A percentile compares a stretch with the other conserved stretches of the same genome.
Conservation (phyloP, 441 rosid species). For the Populus hybrid region DNA sequence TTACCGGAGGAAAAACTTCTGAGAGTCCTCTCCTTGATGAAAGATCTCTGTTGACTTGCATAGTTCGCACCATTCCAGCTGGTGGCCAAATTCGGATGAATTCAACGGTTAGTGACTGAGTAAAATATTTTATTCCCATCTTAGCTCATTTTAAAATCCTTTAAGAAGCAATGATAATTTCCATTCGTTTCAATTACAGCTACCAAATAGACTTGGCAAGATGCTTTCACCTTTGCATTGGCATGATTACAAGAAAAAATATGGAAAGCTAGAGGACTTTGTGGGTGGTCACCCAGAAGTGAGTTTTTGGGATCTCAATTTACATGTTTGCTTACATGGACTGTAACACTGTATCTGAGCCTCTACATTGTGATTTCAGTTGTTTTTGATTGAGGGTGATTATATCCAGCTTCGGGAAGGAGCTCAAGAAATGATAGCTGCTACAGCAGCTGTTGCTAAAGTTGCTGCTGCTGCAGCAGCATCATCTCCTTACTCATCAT, state of each 20-base stretch:
- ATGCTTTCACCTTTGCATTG: constrained; percentile 97
- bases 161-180: background rate
- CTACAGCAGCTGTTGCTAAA: constrained; percentile 89
- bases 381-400: constrained; percentile 82
- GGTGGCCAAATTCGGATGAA: constrained; percentile 87
- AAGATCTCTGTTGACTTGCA: constrained; percentile 81
- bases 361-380: constrained; percentile 44
- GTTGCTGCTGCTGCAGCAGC: constrained; percentile 74
- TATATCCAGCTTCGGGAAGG: constrained; percentile 86
- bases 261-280: constrained; percentile 94
- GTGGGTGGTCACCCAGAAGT: constrained; percentile 82
- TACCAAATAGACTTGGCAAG: constrained; percentile 88
- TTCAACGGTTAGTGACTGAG: constrained; percentile 65
- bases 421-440: constrained; percentile 91
- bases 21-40: constrained; percentile 78
- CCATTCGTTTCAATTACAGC: constrained; percentile 47
- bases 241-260: constrained; percentile 91
- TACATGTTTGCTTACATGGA: constrained; percentile 1
- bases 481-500: constrained; percentile 55
- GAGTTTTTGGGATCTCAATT: constrained; percentile 21
- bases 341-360: constrained; percentile 10
- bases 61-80: constrained; percentile 93
- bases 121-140: background rate
- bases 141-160: background rate
- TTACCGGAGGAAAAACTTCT: constrained; percentile 31